These are phyloP conservation scores for Castanea crenata DNA, from an alignment of 306 rosid genomes.

Conservation along the genomic window DNA sequence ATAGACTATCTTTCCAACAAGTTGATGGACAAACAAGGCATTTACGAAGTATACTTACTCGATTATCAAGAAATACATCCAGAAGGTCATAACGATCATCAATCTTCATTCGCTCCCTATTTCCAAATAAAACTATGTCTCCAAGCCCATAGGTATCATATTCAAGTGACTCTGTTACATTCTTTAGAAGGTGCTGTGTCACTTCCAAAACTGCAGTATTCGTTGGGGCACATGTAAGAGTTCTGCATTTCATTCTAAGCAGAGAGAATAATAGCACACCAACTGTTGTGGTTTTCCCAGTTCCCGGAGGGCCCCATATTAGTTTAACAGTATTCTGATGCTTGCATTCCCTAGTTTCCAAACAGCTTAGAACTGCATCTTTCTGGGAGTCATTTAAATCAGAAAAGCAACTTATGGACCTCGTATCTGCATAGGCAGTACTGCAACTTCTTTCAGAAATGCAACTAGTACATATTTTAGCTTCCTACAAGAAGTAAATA, in stretches of 20 bases:
- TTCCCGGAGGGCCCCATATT: conserved; percentile 75
- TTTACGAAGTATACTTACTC: neutral
- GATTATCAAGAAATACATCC: conserved; percentile 19
- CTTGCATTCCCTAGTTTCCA: conserved; percentile 21
- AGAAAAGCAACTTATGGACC: conserved; percentile 10
- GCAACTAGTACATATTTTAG: conserved; percentile 25
- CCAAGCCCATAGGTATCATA: conserved; percentile 25
- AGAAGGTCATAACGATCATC: neutral
- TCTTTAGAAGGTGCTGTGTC: conserved; percentile 23
- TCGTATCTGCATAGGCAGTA: neutral
- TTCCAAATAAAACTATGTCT: conserved; percentile 35
- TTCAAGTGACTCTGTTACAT: neutral
- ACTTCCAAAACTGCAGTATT: conserved; percentile 51
- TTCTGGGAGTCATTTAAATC: conserved; percentile 50
- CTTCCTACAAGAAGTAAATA: conserved; percentile 30
- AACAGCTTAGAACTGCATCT: conserved; percentile 40
- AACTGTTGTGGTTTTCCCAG: conserved; percentile 64
- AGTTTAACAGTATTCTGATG: conserved; percentile 33
- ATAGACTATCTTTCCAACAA: conserved; percentile 16
- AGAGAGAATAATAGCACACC: conserved; percentile 35
- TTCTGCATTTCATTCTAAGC: conserved; percentile 33
- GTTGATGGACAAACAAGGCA: neutral
- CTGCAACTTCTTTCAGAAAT: neutral
- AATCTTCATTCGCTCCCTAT: conserved; percentile 20
- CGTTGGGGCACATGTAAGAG: conserved; percentile 65